Evolutionary conservation across 78 protist genomes (phyloP).

Genomic region (Tieghemostelium lacteum): DNA sequence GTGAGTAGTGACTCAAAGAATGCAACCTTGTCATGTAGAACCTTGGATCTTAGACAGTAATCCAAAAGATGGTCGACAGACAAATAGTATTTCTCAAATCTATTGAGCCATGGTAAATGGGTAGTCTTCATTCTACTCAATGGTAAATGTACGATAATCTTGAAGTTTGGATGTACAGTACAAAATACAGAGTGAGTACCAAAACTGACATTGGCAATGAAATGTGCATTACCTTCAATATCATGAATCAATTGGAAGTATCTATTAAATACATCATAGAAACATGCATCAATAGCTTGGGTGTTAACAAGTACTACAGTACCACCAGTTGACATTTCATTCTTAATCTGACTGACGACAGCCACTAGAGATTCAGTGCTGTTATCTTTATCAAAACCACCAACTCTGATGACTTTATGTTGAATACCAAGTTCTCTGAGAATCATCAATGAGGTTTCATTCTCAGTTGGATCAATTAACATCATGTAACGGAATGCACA

Average conservation of each 20-base stretch:
- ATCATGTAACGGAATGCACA: conserved; percentile 43
- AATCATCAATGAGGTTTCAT: conserved; percentile 33
- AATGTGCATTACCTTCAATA: neutral
- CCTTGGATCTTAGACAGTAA: neutral
- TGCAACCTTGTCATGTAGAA: neutral
- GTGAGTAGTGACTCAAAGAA: neutral
- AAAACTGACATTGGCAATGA: conserved; percentile 46
- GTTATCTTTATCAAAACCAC: conserved; percentile 60
- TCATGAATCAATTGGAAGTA: conserved; percentile 12
- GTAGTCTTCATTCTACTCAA: conserved; percentile 5
- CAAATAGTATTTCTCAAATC: conserved; percentile 67
- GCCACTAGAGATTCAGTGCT: conserved; percentile 4
- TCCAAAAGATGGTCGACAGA: conserved; percentile 21
- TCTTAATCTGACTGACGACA: conserved; percentile 38
- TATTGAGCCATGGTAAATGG: conserved; percentile 63
- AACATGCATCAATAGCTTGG: conserved; percentile 59
- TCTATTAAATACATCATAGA: conserved; percentile 75
- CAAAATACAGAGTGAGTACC: conserved; percentile 50
- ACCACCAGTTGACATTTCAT: conserved; percentile 50
- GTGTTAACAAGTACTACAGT: conserved; percentile 74
- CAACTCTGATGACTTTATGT: conserved; percentile 50
- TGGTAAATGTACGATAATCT: conserved; percentile 69
- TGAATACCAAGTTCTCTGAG: conserved; percentile 39
- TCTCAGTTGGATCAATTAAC: conserved; percentile 66
- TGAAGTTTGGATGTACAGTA: conserved; percentile 72